phyloP scores from a whole-genome alignment of 306 rosid genomes.

The Acmispon strigosus region DNA sequence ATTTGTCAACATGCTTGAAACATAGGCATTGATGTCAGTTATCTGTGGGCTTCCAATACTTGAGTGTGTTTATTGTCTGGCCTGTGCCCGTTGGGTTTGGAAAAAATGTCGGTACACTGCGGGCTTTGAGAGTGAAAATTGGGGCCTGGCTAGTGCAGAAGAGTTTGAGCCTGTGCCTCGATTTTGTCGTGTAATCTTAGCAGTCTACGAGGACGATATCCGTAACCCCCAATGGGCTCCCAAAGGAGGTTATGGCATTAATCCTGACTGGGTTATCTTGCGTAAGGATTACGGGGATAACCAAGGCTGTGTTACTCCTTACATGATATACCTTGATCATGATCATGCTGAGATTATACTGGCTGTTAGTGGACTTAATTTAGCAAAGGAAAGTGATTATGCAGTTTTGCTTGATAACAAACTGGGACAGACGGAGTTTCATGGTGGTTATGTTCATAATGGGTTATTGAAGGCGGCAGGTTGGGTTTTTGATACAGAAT shows the following conservation, averaged over 20 bases:
- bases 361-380: constrained; percentile 81
- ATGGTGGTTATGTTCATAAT: constrained; percentile 91
- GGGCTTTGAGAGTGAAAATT: constrained; percentile 88
- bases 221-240: constrained; percentile 84
- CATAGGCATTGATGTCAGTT: constrained; percentile 71
- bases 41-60: constrained; percentile 76
- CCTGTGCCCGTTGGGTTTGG: constrained; percentile 93
- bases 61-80: constrained; percentile 89
- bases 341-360: constrained; percentile 68
- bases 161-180: constrained; percentile 92
- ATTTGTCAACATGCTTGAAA: constrained; percentile 17
- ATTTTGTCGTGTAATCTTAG: constrained; percentile 63
- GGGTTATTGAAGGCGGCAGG: constrained; percentile 83
- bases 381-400: constrained; percentile 82
- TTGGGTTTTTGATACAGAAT: constrained; percentile 68
- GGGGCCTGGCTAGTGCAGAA: constrained; percentile 76
- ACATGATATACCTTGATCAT: constrained; percentile 81
- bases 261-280: constrained; percentile 70
- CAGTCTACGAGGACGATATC: constrained; percentile 73
- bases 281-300: constrained; percentile 61
- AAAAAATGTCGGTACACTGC: constrained; percentile 76
- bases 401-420: constrained; percentile 82
- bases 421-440: constrained; percentile 73
- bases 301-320: constrained; percentile 69
- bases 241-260: constrained; percentile 75